Conservation (phyloP, 2,329 filamentous ascomycete species). For the Albophoma yamanashiensis region DNA sequence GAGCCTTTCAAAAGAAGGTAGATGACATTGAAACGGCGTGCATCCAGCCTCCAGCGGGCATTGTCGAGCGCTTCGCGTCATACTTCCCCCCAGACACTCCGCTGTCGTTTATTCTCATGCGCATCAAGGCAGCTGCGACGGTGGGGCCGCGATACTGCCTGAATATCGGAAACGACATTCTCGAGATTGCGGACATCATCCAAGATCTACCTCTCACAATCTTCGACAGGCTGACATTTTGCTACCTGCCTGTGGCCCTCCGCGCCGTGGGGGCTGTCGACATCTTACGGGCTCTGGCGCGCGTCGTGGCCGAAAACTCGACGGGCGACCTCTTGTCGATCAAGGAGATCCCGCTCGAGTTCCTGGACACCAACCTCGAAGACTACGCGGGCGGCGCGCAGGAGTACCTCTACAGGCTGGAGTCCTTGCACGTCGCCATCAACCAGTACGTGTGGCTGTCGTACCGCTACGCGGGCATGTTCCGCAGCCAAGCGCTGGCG, state of each 20-base stretch:
- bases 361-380: constrained; percentile 54
- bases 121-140: constrained; percentile 58
- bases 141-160: constrained; percentile 60
- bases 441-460: constrained; percentile 89
- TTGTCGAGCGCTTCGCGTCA: constrained; percentile 65
- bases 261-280: constrained; percentile 33
- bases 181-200: constrained; percentile 63
- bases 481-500: constrained; percentile 63
- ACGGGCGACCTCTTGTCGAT: constrained; percentile 64
- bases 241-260: constrained; percentile 56
- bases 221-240: constrained; percentile 65
- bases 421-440: constrained; percentile 69
- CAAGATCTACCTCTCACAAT: constrained; percentile 61
- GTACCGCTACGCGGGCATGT: constrained; percentile 76
- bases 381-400: constrained; percentile 23
- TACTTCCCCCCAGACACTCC: constrained; percentile 77
- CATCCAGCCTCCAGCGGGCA: constrained; percentile 58
- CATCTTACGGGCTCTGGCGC: constrained; percentile 54
- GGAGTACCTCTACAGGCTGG: constrained; percentile 56
- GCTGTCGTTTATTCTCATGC: constrained; percentile 71
- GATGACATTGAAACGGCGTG: constrained; percentile 60
- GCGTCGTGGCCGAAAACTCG: constrained; percentile 55
- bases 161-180: constrained; percentile 42
- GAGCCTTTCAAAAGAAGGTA: constrained; percentile 53
- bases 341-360: constrained; percentile 56